A percentile compares a stretch with the other conserved stretches of the same genome.
These are phyloP conservation scores for Oxalis stricta DNA, from an alignment of 441 rosid species.

Conservation along the genomic window DNA sequence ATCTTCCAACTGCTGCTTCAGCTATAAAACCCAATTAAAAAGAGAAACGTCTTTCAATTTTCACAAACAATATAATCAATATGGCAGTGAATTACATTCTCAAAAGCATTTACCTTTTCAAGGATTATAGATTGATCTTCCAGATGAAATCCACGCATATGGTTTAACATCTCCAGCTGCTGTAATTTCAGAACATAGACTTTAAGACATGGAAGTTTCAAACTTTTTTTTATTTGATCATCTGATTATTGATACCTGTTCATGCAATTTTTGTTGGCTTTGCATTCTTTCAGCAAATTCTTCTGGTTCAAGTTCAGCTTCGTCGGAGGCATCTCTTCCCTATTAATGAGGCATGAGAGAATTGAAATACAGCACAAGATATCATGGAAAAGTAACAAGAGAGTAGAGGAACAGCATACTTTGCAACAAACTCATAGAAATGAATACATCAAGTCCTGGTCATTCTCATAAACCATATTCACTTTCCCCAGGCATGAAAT, in stretches of 20 bases:
- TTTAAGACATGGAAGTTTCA: constrained; percentile 2
- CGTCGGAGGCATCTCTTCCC: constrained; percentile 83
- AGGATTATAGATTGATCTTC: constrained; percentile 69
- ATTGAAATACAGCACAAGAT: not conserved
- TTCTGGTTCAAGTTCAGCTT: constrained; percentile 66
- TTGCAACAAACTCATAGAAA: constrained; percentile 57
- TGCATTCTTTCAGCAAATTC: constrained; percentile 45
- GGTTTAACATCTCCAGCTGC: constrained; percentile 83
- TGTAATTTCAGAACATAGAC: constrained; percentile 12
- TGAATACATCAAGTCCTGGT: constrained; percentile 66
- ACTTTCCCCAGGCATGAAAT: constrained; percentile 69
- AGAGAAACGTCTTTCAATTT: too few relatives aligned
- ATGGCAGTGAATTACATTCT: not conserved
- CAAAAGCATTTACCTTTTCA: constrained; percentile 30
- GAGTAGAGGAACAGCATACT: constrained; percentile 26
- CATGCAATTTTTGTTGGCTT: constrained; percentile 40
- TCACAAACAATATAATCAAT: not conserved
- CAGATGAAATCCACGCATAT: constrained; percentile 56
- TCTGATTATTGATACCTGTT: constrained; percentile 27
- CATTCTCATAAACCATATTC: constrained; percentile 47
- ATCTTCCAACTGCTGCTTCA: constrained; percentile 46
- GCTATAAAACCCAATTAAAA: constrained; percentile 20
- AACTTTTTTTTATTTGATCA: not conserved
- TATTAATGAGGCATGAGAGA: constrained; percentile 7
- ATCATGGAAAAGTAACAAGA: not conserved